These are phyloP conservation scores for Leccinum sublutescens DNA, from an alignment of 768 basidiomycete genomes.

Conservation along the genomic window DNA sequence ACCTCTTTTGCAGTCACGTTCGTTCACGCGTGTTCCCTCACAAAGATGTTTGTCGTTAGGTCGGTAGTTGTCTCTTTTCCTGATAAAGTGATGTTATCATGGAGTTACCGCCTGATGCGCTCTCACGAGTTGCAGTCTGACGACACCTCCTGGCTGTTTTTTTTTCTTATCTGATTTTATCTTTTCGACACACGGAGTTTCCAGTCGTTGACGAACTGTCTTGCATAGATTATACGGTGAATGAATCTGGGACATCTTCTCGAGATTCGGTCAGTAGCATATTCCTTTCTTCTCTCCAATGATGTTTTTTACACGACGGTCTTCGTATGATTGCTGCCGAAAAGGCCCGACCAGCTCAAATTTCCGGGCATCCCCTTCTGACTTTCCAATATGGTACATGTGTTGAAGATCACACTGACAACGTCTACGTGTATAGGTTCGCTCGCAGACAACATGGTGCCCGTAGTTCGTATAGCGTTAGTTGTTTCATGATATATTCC, in stretches of 20 bases:
- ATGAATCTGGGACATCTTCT: neutral
- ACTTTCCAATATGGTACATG: constrained; percentile 27
- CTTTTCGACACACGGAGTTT: neutral
- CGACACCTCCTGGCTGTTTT: constrained; percentile 14
- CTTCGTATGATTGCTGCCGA: constrained; percentile 79
- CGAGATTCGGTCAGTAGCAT: neutral
- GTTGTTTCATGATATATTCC: neutral
- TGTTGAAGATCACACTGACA: neutral
- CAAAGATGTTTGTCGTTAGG: neutral
- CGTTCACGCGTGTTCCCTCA: neutral
- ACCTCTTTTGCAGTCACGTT: neutral
- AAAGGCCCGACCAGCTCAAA: constrained; percentile 84
- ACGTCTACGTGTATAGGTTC: neutral
- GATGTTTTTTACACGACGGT: constrained; percentile 40
- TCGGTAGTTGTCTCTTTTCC: neutral
- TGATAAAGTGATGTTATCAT: constrained; percentile 15
- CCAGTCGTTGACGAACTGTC: constrained; percentile 1
- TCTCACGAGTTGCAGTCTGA: constrained; percentile 7
- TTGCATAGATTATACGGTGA: neutral
- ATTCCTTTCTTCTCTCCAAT: neutral
- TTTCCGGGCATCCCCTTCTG: constrained; percentile 71
- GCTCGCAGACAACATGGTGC: neutral
- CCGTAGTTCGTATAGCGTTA: neutral
- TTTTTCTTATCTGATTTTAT: constrained; percentile 12
- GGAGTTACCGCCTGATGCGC: constrained; percentile 17